These are phyloP conservation scores for Sungouiella blattae DNA, from an alignment of 805 yeast genomes.

Conservation along the genomic window DNA sequence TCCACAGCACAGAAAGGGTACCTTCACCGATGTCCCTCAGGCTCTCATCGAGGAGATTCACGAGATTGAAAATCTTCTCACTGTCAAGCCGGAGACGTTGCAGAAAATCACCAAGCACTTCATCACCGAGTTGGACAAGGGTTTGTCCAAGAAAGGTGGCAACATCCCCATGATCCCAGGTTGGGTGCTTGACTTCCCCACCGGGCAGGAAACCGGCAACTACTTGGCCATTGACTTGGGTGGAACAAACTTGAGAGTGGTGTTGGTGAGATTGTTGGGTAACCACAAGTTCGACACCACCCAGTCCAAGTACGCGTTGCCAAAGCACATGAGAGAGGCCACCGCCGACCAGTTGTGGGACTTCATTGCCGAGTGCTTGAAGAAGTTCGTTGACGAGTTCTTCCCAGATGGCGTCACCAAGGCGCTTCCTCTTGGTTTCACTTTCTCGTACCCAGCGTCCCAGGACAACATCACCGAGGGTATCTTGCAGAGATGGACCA, in stretches of 20 bases:
- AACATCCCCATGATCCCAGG: constrained; percentile 96
- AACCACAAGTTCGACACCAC: constrained; percentile 78
- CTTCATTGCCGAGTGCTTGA: constrained; percentile 81
- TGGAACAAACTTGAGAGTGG: constrained; percentile 94
- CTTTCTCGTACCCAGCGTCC: constrained; percentile 87
- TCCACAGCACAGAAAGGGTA: constrained; percentile 74
- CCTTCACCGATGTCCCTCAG: constrained; percentile 60
- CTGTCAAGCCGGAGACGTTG: constrained; percentile 59
- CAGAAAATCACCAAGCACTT: constrained; percentile 71
- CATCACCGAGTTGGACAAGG: constrained; percentile 74
- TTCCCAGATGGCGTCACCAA: constrained; percentile 64
- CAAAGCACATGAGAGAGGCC: constrained; percentile 75
- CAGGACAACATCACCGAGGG: constrained; percentile 85
- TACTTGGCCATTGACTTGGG: constrained; percentile 94
- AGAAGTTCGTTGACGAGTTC: constrained; percentile 60
- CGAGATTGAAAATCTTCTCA: constrained; percentile 57
- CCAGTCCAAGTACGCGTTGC: constrained; percentile 83
- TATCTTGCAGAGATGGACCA: constrained; percentile 92
- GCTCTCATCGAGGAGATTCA: constrained; percentile 56
- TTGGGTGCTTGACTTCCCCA: constrained; percentile 93
- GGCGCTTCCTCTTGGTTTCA: constrained; percentile 80
- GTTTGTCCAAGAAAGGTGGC: constrained; percentile 71
- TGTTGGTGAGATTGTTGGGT: constrained; percentile 80
- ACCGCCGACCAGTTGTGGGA: constrained; percentile 72
- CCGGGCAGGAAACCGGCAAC: constrained; percentile 87